Base-by-base conservation (phyloP, 1,284 basidiomycete genomes). In the Trametes pubescens region DNA sequence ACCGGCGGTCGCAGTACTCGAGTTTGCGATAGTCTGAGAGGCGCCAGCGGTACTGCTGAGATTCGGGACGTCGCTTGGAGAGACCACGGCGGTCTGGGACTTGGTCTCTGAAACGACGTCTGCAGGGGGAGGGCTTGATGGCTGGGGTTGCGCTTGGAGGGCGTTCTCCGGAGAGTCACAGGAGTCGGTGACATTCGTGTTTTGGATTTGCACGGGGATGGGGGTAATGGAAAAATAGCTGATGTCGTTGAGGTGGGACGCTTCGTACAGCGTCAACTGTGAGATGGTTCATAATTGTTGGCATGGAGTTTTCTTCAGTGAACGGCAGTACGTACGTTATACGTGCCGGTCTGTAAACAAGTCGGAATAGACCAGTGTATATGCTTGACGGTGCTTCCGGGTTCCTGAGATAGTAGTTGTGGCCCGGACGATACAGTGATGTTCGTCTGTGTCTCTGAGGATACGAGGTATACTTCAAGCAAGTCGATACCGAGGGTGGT, bases 261-360 rank as follows among this genome's bases (percentile, higher is more conserved):
- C 65, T 66, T 86, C 84, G 65, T 86, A 85, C 53, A 84, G 75
- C 16, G 84, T 84, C 51, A 85, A 74, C 84, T 85, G 59, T 35
- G 13, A 51, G 18, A 18, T 9, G 8, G 11, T 7, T 13, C 9
- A 11, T 4, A 18, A 18, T 2, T 10, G 4, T 11, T 38, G 4
- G 22, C 51, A 13, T 40, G 9, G n/a, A 18, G 35, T n/a, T 57
- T n/a, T 14, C 8, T 18, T 54, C 34, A 52, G 58, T 29, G 18
- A 26, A 18, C n/a, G 5, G 1, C 57, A 38, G 21, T 16, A 69
- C 80, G 63, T 61, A 84, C 84, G 67, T 86, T 86, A 66, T 86
- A 86, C 22, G 74, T 57, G 34, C 84, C 85, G n/a, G 76, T 63
- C 4, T 77, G 72, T 8, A 85, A 67, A 66, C 84, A 86, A 4